Base-by-base conservation (phyloP, 2,329 filamentous ascomycete genomes). In the Arthroderma uncinatum region DNA sequence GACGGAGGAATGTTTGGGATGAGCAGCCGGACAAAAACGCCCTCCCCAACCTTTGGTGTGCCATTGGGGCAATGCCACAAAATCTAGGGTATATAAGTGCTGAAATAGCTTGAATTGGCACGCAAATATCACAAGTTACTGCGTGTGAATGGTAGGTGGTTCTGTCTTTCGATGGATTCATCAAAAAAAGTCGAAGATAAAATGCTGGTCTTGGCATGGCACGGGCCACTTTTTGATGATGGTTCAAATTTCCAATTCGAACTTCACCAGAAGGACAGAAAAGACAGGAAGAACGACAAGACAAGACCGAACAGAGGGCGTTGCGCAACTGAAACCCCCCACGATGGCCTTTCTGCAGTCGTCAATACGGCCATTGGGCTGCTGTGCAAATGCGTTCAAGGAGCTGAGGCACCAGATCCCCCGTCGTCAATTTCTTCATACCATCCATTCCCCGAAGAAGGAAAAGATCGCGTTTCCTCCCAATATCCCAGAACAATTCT, bases 331-430 rank as follows among this genome's bases (percentile, higher is more conserved):
- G 7, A 21, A 21, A 54, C n/a, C 16, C 52, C 14, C 52, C 33
- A 39, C 16, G 6, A 89, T 88, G 78, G 78, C 80, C 63, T 76
- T 81, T 62, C 73, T 79, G 59, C 67, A 79, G 67, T 73, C 81
- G 57, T 73, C 77, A 50, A 69, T 77, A 73, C 83, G 86, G 80
- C 85, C 86, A 61, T 72, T 87, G 67, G 81, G 82, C 77, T 85
- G 82, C 73, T 82, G 87, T 69, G 87, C 86, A 73, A 76, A 81
- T 30, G 74, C 82, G 37, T 68, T 89, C 64, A 78, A 84, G 62
- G 78, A 81, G 67, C 73, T 79, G 50, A 59, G 54, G 21, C 76
- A 82, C 60, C 78, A 80, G 57, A 73, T 69, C 56, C 64, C 67
- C 40, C 66, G 65, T 53, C 69, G 68, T 55, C 71, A 83, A 63